These are phyloP conservation scores for Blastobotrys serpentis DNA, from an alignment of 1,139 yeast species.

Conservation along the genomic window DNA sequence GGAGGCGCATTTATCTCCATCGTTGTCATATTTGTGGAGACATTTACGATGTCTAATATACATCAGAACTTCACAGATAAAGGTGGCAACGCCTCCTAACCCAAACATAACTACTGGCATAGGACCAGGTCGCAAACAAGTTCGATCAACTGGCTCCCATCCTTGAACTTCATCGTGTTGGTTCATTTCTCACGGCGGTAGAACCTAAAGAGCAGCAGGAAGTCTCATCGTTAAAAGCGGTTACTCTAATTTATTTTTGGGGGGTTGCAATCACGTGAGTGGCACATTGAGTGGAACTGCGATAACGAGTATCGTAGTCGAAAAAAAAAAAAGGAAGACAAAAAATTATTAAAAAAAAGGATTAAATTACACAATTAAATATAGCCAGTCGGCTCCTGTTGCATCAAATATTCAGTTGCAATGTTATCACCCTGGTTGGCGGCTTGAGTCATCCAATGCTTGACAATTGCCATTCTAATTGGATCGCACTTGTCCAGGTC, in stretches of 20 bases:
- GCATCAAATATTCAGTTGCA: constrained; percentile 34
- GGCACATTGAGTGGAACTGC: not conserved
- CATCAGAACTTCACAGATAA: constrained; percentile 1
- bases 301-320: not conserved
- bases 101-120: constrained; percentile 10
- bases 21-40: constrained; percentile 6
- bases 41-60: constrained; percentile 9
- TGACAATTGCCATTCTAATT: constrained; percentile 35
- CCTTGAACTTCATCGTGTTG: not conserved
- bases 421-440: constrained; percentile 35
- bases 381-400: constrained; percentile 22
- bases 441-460: constrained; percentile 37
- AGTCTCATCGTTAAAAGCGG: too few species aligned
- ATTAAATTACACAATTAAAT: constrained; percentile 3
- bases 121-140: constrained; percentile 12
- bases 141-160: constrained; percentile 8
- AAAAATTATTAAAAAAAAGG: too few species aligned
- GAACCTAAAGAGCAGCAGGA: too few species aligned
- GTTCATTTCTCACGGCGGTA: not conserved
- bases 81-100: not conserved
- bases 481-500: constrained; percentile 36
- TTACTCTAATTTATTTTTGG: too few species aligned
- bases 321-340: too few species aligned
- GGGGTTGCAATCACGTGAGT: not conserved
- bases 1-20: constrained; percentile 4